Evolutionary conservation across 2,329 filamentous ascomycete genomes (phyloP), one percentile per base, ranked within the genome.

Genomic region (Paraphaeosphaeria minitans): DNA sequence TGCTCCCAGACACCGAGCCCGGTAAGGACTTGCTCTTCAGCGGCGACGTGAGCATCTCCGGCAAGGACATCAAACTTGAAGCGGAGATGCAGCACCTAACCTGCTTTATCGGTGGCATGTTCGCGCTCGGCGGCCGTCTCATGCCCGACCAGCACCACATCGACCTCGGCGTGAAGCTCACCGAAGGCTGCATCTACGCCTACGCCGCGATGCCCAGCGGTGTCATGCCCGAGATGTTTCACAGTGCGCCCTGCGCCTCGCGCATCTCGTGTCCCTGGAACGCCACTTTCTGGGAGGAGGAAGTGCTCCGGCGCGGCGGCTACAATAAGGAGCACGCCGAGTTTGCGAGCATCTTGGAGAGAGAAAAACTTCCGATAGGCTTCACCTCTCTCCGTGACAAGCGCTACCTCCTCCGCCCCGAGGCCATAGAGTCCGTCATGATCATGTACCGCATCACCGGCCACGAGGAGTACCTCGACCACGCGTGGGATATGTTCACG

Each of bases 51-150:
- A 59, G 58, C 24, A 57, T 58, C 31, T 54, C 58, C 66, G 60
- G 59, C 12, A 53, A 61, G 3, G 50, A 64, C 13, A 55, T 67
- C 5, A 61, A 45, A 3, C 59, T 75, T 7, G 76, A 80, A 10
- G 79, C 84, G 19, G 80, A 86, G 62, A 83, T 81, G 49, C 81
- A 85, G 47, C 86, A 88, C 71, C 78, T 88, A 4, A 81, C 80
- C 12, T 88, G 86, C 72, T 88, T 87, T 68, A 79, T 82, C 4
- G 86, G 86, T 14, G 86, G 85, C 46, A 87, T 87, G 84, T 84
- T 86, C 61, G 85, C 80, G 0, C 73, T 88, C 1, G 86, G 83
- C 7, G 82, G 85, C 43, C 83, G 83, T 61, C 70, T 87, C 3
- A 87, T 87, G 68, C 74, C 79, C 14, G 74, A 83, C 19, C 74